These are phyloP conservation scores for Ichthyophthirius multifiliis DNA, from an alignment of 169 alveolate genomes.

Conservation along the genomic window DNA sequence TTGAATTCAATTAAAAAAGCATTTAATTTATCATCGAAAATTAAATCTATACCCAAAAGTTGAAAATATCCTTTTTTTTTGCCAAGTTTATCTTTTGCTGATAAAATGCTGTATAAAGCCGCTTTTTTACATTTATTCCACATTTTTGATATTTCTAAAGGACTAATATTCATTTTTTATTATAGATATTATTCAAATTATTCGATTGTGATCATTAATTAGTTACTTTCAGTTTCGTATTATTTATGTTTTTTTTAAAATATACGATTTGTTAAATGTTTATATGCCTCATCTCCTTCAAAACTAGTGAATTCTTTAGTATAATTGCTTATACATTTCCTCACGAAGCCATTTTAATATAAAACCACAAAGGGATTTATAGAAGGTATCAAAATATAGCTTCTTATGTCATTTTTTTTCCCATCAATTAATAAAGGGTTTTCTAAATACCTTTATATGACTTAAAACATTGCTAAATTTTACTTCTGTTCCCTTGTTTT, in stretches of 20 bases:
- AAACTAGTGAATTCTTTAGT: background rate
- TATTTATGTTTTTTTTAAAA: background rate
- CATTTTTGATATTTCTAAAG: background rate
- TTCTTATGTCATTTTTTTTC: slow-evolving; percentile 92
- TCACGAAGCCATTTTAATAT: slow-evolving; percentile 12
- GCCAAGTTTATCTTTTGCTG: slow-evolving; percentile 4
- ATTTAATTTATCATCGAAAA: background rate
- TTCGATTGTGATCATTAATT: background rate
- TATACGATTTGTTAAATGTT: background rate
- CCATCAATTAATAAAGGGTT: slow-evolving; percentile 90
- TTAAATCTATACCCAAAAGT: slow-evolving; percentile 5
- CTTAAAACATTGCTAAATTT: background rate
- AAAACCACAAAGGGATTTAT: slow-evolving; percentile 59
- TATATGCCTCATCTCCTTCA: background rate
- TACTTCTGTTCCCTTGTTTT: background rate
- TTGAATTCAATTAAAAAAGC: slow-evolving; percentile 2
- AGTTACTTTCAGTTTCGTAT: background rate
- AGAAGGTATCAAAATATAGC: slow-evolving; percentile 86
- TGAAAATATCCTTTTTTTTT: background rate
- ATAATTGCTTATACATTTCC: background rate
- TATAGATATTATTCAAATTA: background rate
- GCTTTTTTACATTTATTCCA: background rate
- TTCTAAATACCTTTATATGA: slow-evolving; percentile 86
- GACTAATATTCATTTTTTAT: background rate
- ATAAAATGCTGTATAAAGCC: background rate